Percentiles rank a stretch among this genome's conserved stretches.
Conservation (phyloP, 2,329 filamentous ascomycete genomes). For the Trichoderma cornu-damae region DNA sequence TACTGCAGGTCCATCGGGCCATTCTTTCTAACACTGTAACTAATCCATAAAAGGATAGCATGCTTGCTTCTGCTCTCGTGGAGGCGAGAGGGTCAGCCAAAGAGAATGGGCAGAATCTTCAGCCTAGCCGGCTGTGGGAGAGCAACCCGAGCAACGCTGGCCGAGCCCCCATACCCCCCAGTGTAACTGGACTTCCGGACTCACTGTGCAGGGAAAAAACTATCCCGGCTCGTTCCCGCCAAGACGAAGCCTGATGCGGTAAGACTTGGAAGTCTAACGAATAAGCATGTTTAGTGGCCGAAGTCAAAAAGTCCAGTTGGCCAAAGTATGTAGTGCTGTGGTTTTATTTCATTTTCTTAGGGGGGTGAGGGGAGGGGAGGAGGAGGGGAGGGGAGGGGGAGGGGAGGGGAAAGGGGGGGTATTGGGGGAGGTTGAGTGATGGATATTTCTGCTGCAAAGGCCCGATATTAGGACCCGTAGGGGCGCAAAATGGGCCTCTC, state of each 20-base stretch:
- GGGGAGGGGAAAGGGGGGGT: not conserved
- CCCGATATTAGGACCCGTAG: not conserved
- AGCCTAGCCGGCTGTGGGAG: not conserved
- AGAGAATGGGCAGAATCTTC: not conserved
- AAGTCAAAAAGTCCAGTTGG: not conserved
- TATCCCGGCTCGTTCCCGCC: conserved; percentile 2
- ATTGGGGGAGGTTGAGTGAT: not conserved
- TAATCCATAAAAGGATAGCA: not conserved
- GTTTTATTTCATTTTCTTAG: too few relatives aligned
- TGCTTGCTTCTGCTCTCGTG: too few relatives aligned
- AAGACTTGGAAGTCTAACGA: not conserved
- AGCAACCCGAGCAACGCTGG: not conserved
- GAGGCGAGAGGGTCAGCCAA: too few relatives aligned
- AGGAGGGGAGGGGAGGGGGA: too few relatives aligned
- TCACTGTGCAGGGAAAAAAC: not conserved
- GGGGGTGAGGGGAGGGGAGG: too few relatives aligned
- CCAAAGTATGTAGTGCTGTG: not conserved
- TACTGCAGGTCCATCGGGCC: conserved; percentile 8
- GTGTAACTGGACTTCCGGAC: conserved; percentile 10
- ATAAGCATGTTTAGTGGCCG: conserved; percentile 10
- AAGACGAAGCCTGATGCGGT: not conserved
- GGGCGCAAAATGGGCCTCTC: not conserved
- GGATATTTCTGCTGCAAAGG: not conserved
- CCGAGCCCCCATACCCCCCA: not conserved
- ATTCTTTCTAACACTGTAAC: not conserved